phyloP scores from a whole-genome alignment of 2,329 filamentous ascomycete species.

The Ceratocystis eucalypticola region DNA sequence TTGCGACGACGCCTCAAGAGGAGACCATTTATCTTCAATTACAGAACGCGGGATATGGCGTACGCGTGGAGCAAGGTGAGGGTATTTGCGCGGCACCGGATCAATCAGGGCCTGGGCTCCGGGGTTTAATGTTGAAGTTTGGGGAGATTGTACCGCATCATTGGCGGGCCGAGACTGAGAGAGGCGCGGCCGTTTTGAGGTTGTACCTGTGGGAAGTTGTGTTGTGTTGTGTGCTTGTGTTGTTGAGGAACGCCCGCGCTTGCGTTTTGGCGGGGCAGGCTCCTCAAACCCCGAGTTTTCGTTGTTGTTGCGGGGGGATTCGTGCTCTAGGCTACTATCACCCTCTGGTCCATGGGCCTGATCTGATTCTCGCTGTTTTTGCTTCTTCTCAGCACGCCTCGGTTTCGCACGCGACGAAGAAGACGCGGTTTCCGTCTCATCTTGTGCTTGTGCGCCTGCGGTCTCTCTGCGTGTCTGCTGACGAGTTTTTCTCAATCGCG shows the following conservation, averaged over 20 bases:
- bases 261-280: not conserved
- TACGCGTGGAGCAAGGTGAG: constrained; percentile 38
- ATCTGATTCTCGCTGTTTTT: not conserved
- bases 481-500: not conserved
- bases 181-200: not conserved
- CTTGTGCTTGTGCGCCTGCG: not conserved
- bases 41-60: constrained; percentile 45
- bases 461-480: not conserved
- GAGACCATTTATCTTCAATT: constrained; percentile 53
- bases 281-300: not conserved
- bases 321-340: not conserved
- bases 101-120: constrained; percentile 26
- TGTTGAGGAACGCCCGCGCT: not conserved
- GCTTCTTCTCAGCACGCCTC: not conserved
- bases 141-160: not conserved
- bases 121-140: not conserved
- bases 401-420: not conserved
- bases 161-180: not conserved
- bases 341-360: not conserved
- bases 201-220: not conserved
- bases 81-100: constrained; percentile 20
- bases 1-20: constrained; percentile 42
- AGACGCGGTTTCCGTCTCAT: not conserved
- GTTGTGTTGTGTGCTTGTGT: too few species aligned
- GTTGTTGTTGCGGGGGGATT: not conserved